Evolutionary conservation across 1,284 basidiomycete genomes (phyloP), one percentile per base, ranked within the genome.

Genomic region (Sphaerobolus stellatus): DNA sequence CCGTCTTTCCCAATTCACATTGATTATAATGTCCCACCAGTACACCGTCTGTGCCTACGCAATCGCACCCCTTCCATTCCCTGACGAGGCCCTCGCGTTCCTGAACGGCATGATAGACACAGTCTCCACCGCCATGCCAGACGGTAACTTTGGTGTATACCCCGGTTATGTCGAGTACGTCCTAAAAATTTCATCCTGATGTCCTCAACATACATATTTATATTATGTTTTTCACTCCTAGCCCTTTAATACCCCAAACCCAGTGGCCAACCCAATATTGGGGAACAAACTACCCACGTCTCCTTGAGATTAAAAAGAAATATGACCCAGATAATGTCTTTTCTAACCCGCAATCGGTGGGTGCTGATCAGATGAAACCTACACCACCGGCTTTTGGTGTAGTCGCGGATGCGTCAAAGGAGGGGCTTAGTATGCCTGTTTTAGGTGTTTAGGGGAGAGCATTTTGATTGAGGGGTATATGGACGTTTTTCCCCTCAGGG

Each of bases 281-380:
- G 14, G 49, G 50, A 20, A 59, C 61, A 22, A 72, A 70, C 52
- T 74, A 68, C 59, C 53, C 63, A 7, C 58, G 70, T 8, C 61
- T 76, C 7, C 52, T 59, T 18, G 47, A 47, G 8, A 57, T 76
- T 55, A 76, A 75, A 59, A 49, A 56, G 16, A 61, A 62, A 43
- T 64, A 73, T 54, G 75, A 76, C 56, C 71, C 71, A 0, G 54
- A 60, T 27, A 66, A 69, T 38, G 56, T 72, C 13, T 43, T 43
- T 22, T 22, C 13, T 3, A 43, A 43, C 28, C 41, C 41, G 22
- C 41, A 43, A 18, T 43, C 41, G 22, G 41, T 43, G 6, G 41
- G 41, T 4, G 41, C 41, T 14, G 41, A 43, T 43, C 41, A 43
- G 28, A 11, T 27, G 18, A 11, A 11, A 9, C 41, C 41, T n/a